Base-by-base conservation (phyloP, 73 alveolate species). In the Vitrella brassicaformis region DNA sequence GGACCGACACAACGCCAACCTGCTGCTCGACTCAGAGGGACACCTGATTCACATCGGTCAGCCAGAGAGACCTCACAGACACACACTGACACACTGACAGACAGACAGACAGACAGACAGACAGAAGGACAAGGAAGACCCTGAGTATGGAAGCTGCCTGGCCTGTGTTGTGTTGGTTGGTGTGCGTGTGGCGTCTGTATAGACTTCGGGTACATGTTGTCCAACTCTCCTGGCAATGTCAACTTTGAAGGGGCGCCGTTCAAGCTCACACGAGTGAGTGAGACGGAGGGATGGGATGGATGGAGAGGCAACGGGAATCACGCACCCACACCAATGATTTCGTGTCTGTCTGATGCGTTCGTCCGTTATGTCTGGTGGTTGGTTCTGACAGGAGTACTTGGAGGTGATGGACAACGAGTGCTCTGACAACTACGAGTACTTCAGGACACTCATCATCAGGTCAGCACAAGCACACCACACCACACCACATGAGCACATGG, bases 1-100 rank as follows among this genome's bases (percentile, higher is more conserved):
- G 85, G 99, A 97, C 76, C 87, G 99, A 71, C 99, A 97, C 87
- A 97, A 97, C 81, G 99, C 99, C 27, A 97, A 97, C 77, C 91
- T 97, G 28, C 74, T 97, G 87, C 89, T 97, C 19, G 96, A 91
- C 77, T 85, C 90, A 72, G 29, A 82, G 71, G 99, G 99, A 27
- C 98, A 96, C 73, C 73, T 97, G 27, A 89, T 97, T 67, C 99
- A 97, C 86, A 97, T 97, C 56, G 56, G 56, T 39, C 56, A 39
- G 56, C 14, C n/a, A n/a, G n/a, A n/a, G n/a, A n/a, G n/a, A n/a
- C n/a, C n/a, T n/a, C n/a, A n/a, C n/a, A n/a, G n/a, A n/a, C n/a
- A n/a, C n/a, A n/a, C n/a, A n/a, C n/a, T n/a, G n/a, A n/a, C n/a
- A n/a, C n/a, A n/a, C n/a, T n/a, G n/a, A n/a, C n/a, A n/a, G n/a